A percentile compares a stretch with the other conserved stretches of the same genome.
Conservation (phyloP, 306 rosid genomes). For the Rubus idaeus region DNA sequence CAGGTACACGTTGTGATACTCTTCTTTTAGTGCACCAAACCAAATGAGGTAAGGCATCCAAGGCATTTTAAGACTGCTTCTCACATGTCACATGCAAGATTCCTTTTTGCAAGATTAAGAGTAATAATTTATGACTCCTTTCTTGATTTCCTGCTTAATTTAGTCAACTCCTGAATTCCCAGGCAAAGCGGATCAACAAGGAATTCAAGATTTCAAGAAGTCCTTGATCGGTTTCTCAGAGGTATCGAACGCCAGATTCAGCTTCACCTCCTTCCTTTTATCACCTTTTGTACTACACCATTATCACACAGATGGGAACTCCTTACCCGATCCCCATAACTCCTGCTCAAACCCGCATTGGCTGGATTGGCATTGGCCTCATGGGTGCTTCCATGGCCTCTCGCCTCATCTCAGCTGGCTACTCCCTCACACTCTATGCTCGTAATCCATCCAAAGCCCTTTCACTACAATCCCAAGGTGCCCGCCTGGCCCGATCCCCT, state of each 20-base stretch:
- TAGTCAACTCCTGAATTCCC: no score
- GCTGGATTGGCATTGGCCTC: conserved; percentile 77
- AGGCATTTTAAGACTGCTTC: no score
- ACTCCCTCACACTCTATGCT: conserved; percentile 61
- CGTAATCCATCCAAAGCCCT: conserved; percentile 64
- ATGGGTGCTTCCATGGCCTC: conserved; percentile 86
- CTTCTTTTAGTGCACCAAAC: no score
- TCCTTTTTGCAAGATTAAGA: no score
- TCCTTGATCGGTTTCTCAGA: background rate
- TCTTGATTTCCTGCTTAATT: no score
- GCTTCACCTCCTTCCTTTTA: background rate
- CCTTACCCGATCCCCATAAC: conserved; percentile 58
- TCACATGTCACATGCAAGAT: no score
- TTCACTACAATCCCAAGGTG: conserved; percentile 59
- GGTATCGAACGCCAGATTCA: no score
- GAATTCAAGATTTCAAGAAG: background rate
- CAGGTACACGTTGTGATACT: no score
- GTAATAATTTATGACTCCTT: no score
- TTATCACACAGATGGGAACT: conserved; percentile 21
- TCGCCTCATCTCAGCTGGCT: conserved; percentile 68
- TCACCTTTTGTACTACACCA: no score
- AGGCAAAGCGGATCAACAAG: no score
- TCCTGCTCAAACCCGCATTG: conserved; percentile 50
- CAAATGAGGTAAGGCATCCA: no score
- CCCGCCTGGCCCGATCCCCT: conserved; percentile 41